Base-by-base conservation (phyloP, 2,329 filamentous ascomycete species). In the Xylogone sp. region DNA sequence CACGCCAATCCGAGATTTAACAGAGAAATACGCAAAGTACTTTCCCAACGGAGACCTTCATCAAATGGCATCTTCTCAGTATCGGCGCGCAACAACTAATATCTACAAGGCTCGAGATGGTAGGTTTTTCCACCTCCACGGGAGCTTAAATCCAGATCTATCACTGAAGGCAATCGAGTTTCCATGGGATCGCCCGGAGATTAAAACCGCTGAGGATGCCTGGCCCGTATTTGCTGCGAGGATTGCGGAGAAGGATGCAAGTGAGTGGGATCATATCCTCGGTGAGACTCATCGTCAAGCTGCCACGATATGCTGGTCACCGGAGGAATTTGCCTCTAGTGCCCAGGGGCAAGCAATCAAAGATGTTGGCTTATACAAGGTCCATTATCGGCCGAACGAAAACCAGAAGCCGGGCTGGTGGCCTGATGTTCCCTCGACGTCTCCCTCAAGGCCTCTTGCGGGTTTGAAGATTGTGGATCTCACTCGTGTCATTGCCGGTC, bases 71-170 rank as follows among this genome's bases (percentile, higher is more conserved):
- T 29, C 50, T 1, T 61, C 43, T 27, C 31, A 53, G n/a, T 65
- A 69, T 52, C 62, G 66, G 39, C 53, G 51, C 3, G 56, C 62
- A 2, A 68, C 69, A 12, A 74, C 74, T 0, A 76, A 75, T 49
- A 74, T 77, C 44, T 77, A 77, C 56, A 62, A 64, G 16, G 73
- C 69, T 18, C 70, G 68, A 50, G 73, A 77, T 51, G 69, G 65
- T 0, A 58, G 69, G 20, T 76, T 65, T 56, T 77, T 74, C 57
- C 75, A 77, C 56, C 48, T 73, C 1, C 74, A 77, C 53, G 74
- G 73, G 24, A 63, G 60, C 31, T 71, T 77, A 71, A 74, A 77
- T 49, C 69, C 73, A 0, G 67, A 70, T 2, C 69, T 69, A 2
- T 71, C 69, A 0, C 64, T 75, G 47, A 58, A 65, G 9, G 67